Evolutionary conservation across 2,329 filamentous ascomycete species (phyloP), one percentile per base, ranked within the genome.

Genomic region (Sarocladium kiliense): DNA sequence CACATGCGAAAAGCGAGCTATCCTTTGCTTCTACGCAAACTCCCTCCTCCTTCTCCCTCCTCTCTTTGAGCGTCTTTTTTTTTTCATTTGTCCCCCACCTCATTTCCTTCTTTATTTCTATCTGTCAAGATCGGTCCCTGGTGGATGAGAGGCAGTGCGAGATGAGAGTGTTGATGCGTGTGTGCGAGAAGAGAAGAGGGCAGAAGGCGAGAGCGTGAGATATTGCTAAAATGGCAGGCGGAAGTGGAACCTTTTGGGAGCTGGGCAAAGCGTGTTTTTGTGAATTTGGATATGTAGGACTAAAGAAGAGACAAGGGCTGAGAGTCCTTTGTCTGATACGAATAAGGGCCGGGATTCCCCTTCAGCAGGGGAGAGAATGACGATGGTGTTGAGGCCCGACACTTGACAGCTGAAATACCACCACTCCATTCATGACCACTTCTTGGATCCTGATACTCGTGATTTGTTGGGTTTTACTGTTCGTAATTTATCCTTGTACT

Each of bases 371-470:
- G 30, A 32, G n/a, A 32, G 30, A 18, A 23, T 44, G n/a, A 47
- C 27, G 23, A 47, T 30, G 23, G 25, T 47, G 25, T 47, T 12
- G 44, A 26, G 9, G 10, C 25, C n/a, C 7, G 44, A 47, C 12
- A 30, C 23, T n/a, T 25, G n/a, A n/a, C 3, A 47, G 47, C 26
- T 51, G 25, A 27, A 30, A 49, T 49, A 49, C 44, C 27, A 51
- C 47, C 47, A 51, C 47, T 51, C 30, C 25, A 34, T 19, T 51
- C 21, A 47, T 30, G 44, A 47, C n/a, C 41, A 44, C 10, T 9
- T 10, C 7, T 12, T 6, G 9, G 12, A 10, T 21, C 41, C 16
- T 10, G 36, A n/a, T n/a, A n/a, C n/a, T n/a, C n/a, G n/a, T n/a
- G n/a, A n/a, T n/a, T n/a, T n/a, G n/a, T n/a, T n/a, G n/a, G n/a